Evolutionary conservation across 176 grass and related monocot genomes (phyloP), one percentile per base, ranked within the genome.

Genomic region (Carex myosuroides): DNA sequence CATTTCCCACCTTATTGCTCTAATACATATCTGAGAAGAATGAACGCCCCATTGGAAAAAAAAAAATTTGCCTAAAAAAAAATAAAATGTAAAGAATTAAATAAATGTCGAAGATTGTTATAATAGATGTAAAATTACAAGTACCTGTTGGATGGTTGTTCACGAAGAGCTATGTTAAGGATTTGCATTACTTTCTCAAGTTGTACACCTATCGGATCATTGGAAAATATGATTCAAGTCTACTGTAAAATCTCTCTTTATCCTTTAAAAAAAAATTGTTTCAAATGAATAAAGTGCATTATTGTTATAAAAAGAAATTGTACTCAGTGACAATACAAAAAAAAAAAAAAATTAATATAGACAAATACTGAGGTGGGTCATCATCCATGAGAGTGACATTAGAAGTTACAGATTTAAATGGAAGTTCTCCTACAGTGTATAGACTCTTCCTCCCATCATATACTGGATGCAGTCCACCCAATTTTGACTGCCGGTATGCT

Each of bases 21-120:
- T n/a, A 14, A 20, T 89, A 30, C n/a, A 17, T 14, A 6, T 42
- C 61, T 16, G 94, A 97, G 81, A 91, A 97, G 81, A 94, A 94
- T 7, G 92, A 97, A 29, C 85, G 86, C 17, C 92, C 92, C 46
- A 84, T 0, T 26, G 26, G 26, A 26, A 26, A 26, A 60, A 70
- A n/a, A n/a, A n/a, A n/a, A n/a, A n/a, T n/a, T n/a, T 70, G 17
- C n/a, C 42, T 33, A 41, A 41, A 70, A 41, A 18, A 60, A 60
- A 14, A 60, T 6, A n/a, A 60, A 37, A 68, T 26, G 6, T 29
- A 70, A 17, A 70, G 20, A 41, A 41, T 41, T 70, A 18, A 41
- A 70, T 41, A 33, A 41, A 70, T 41, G 33, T 33, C 4, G 0
- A 30, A 14, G 62, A 60, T 16, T 18, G 14, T 6, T 41, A 41